phyloP scores from a whole-genome alignment of 345 rosid genomes.

The Pugionium cornutum region DNA sequence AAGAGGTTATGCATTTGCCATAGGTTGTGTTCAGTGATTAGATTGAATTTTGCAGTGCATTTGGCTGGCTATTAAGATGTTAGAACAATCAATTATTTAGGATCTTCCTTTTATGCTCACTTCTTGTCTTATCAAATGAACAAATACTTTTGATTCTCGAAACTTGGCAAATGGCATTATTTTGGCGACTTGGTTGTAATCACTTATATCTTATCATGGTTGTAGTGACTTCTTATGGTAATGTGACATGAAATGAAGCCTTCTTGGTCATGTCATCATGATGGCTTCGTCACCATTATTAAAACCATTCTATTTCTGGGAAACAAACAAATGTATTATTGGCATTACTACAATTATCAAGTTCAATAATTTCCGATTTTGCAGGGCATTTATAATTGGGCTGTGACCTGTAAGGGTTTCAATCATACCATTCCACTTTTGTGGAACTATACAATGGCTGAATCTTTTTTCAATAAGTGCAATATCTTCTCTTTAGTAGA shows the following conservation, averaged over 20 bases:
- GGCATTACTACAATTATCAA: constrained; percentile 16
- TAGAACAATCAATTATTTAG: not conserved
- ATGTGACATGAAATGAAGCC: constrained; percentile 21
- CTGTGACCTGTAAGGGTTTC: constrained; percentile 10
- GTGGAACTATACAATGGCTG: constrained; percentile 32
- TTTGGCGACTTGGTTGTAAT: constrained; percentile 12
- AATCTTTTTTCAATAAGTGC: constrained; percentile 28
- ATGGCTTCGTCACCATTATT: constrained; percentile 18
- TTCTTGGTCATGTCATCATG: constrained; percentile 16
- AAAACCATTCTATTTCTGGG: constrained; percentile 4
- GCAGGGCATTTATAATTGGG: constrained; percentile 17
- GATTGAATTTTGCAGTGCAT: not conserved
- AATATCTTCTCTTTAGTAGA: constrained; percentile 20
- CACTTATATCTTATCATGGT: constrained; percentile 19
- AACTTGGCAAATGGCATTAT: constrained; percentile 3
- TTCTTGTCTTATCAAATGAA: constrained; percentile 5
- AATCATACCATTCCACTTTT: constrained; percentile 28
- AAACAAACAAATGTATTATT: not conserved
- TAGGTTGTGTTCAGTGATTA: constrained; percentile 4
- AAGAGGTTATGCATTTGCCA: not conserved
- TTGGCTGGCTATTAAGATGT: not conserved
- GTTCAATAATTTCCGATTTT: constrained; percentile 22
- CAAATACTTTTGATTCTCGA: not conserved
- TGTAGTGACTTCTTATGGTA: constrained; percentile 10
- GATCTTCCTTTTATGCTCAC: not conserved